phyloP scores from a whole-genome alignment of 495 filamentous ascomycete genomes.

The Baudoinia panamericana region DNA sequence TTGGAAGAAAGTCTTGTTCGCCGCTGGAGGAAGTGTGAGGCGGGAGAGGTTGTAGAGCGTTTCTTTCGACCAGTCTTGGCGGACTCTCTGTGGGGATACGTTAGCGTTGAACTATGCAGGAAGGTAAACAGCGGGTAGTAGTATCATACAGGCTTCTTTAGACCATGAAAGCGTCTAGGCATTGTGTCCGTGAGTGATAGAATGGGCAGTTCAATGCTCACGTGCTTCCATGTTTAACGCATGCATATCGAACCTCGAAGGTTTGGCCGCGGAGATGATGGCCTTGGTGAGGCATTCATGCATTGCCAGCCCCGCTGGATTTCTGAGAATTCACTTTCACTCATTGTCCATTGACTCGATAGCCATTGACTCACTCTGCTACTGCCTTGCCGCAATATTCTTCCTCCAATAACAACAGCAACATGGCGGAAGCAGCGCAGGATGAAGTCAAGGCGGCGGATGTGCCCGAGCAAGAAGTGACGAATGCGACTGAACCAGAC shows the following conservation, averaged over 20 bases:
- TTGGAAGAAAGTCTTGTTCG: conserved; percentile 69
- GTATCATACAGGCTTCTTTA: conserved; percentile 47
- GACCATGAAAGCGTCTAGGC: conserved; percentile 48
- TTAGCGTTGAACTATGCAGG: conserved; percentile 10
- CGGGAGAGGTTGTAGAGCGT: conserved; percentile 78
- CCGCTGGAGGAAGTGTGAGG: conserved; percentile 25
- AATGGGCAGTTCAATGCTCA: background rate
- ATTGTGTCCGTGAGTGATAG: conserved; percentile 21
- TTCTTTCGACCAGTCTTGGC: conserved; percentile 96
- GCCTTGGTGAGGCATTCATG: too few species aligned
- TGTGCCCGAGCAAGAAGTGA: conserved; percentile 6
- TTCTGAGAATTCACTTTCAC: too few species aligned
- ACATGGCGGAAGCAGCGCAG: conserved; percentile 8
- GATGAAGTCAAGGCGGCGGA: conserved; percentile 6
- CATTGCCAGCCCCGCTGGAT: too few species aligned
- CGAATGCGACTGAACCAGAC: background rate
- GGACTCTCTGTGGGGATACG: conserved; percentile 53
- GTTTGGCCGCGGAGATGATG: conserved; percentile 2
- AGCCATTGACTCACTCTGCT: too few species aligned
- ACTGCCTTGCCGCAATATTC: background rate
- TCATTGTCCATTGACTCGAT: too few species aligned
- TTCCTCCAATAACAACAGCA: background rate
- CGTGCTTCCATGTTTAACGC: background rate
- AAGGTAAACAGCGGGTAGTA: conserved; percentile 12
- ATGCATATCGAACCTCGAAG: background rate